phyloP scores from a whole-genome alignment of 2,329 filamentous ascomycete genomes.

The Geosmithia flava region DNA sequence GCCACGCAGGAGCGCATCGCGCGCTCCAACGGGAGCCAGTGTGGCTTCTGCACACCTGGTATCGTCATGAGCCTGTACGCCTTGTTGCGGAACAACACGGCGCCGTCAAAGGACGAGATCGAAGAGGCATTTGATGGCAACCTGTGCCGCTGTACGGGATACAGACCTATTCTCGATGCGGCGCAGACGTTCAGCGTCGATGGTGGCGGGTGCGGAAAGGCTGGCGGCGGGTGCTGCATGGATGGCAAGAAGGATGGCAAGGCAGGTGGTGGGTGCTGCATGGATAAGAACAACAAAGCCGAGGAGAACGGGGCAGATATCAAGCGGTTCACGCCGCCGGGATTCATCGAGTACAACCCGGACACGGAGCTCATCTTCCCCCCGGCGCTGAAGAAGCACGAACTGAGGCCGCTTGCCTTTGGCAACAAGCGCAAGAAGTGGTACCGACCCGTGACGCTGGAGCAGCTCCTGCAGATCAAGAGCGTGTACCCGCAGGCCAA shows the following conservation, averaged over 20 bases:
- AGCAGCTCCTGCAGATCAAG: constrained; percentile 89
- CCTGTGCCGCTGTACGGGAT: constrained; percentile 88
- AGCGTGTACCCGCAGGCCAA: constrained; percentile 74
- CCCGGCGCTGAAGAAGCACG: constrained; percentile 68
- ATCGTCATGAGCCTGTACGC: constrained; percentile 98
- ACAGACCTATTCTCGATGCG: constrained; percentile 85
- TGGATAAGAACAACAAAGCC: constrained; percentile 34
- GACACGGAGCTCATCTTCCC: constrained; percentile 95
- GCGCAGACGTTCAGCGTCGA: constrained; percentile 73
- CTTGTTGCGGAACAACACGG: constrained; percentile 70
- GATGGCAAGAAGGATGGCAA: constrained; percentile 32
- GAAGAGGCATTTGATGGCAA: constrained; percentile 98
- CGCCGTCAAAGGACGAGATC: constrained; percentile 67
- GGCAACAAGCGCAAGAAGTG: constrained; percentile 92
- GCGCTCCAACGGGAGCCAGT: constrained; percentile 85
- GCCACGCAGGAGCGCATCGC: constrained; percentile 85
- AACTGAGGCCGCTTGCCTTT: constrained; percentile 71
- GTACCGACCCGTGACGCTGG: constrained; percentile 78
- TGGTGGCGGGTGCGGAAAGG: constrained; percentile 35
- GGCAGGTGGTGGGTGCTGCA: constrained; percentile 48
- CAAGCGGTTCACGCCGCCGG: constrained; percentile 69
- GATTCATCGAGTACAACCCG: constrained; percentile 88
- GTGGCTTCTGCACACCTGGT: constrained; percentile 87
- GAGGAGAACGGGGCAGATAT: constrained; percentile 29
- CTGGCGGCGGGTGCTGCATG: constrained; percentile 57